Conservation (phyloP, 345 rosid species). For the Bruguiera gymnorhiza region DNA sequence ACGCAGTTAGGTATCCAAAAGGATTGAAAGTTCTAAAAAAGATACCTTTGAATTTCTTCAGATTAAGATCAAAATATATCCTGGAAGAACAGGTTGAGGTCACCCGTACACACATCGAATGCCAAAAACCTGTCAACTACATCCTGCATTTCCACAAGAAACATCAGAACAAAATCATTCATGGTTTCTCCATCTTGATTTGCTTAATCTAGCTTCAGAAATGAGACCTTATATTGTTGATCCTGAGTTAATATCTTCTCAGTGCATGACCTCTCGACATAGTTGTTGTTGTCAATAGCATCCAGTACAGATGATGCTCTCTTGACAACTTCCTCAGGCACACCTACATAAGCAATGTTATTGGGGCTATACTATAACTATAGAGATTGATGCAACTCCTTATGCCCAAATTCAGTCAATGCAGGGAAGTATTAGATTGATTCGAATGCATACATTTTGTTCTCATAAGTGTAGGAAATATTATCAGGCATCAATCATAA, state of each 20-base stretch:
- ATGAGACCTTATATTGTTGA: slow-evolving; percentile 57
- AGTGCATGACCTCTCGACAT: slow-evolving; percentile 46
- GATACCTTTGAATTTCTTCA: background rate
- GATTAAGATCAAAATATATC: slow-evolving; percentile 36
- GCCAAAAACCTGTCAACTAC: slow-evolving; percentile 65
- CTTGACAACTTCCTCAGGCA: slow-evolving; percentile 73
- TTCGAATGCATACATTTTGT: background rate
- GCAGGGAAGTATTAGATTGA: background rate
- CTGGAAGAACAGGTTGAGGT: slow-evolving; percentile 55
- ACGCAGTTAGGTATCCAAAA: too few relatives aligned
- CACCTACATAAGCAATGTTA: slow-evolving; percentile 41
- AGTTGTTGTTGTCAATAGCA: slow-evolving; percentile 42
- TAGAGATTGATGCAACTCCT: background rate
- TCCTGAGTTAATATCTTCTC: slow-evolving; percentile 62
- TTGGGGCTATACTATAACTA: slow-evolving; percentile 5
- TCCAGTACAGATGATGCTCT: slow-evolving; percentile 71
- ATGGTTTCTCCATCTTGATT: background rate
- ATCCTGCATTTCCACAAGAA: slow-evolving; percentile 40
- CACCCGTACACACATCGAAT: slow-evolving; percentile 53
- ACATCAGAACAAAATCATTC: slow-evolving; percentile 1
- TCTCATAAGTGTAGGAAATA: background rate
- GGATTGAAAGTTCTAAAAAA: background rate
- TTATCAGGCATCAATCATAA: background rate
- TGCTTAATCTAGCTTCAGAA: background rate
- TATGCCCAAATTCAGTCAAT: too few relatives aligned